phyloP scores from a whole-genome alignment of 345 rosid genomes.

The Lepidium sativum region DNA sequence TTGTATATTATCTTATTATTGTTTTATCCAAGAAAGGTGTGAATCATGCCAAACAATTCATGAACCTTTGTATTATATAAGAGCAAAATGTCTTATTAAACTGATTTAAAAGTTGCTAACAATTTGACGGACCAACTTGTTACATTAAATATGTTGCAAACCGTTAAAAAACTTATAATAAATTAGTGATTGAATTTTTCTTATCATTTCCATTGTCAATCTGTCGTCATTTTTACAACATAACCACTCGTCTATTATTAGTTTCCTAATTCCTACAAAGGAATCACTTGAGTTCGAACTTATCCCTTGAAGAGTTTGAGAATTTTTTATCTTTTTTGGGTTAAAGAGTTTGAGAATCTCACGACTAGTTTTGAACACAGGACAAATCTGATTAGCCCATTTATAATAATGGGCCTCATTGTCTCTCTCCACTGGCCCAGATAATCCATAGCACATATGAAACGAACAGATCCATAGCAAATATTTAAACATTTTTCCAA shows the following conservation, averaged over 20 bases:
- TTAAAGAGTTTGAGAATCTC: not conserved
- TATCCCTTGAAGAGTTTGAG: no score
- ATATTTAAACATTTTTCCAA: no score
- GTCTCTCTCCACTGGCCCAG: not conserved
- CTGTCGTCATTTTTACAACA: not conserved
- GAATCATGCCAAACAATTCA: constrained; percentile 5
- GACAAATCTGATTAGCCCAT: not conserved
- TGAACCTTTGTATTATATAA: not conserved
- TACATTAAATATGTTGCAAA: not conserved
- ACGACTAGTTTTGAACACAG: not conserved
- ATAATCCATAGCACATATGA: no score
- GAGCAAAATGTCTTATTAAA: not conserved
- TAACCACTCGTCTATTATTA: no score
- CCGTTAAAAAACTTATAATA: not conserved
- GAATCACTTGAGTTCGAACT: not conserved
- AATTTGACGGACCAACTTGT: not conserved
- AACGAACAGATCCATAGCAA: no score
- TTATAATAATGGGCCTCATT: not conserved
- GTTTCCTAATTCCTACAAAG: no score
- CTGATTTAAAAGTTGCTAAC: no score
- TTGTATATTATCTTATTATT: not conserved
- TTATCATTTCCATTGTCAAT: not conserved
- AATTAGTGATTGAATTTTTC: not conserved
- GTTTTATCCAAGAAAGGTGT: not conserved
- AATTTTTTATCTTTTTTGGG: no score